Percentiles rank a stretch among this genome's conserved stretches.
phyloP scores from a whole-genome alignment of 208 protist species.

The Leishmania arabica region DNA sequence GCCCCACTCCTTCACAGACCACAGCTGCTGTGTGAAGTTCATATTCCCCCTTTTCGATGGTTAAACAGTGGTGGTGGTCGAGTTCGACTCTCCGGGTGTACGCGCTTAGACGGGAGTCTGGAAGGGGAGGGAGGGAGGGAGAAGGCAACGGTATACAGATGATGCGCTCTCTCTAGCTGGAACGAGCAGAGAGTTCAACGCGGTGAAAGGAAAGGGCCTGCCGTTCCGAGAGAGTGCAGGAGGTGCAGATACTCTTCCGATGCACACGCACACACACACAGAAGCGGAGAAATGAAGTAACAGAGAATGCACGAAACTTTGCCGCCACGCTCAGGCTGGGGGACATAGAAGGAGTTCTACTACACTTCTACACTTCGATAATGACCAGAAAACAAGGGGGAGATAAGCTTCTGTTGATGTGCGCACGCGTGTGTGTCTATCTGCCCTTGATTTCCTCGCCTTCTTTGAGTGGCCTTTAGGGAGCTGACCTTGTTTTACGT shows the following conservation, averaged over 20 bases:
- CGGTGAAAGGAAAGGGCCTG: background rate
- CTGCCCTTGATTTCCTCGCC: background rate
- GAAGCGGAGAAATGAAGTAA: background rate
- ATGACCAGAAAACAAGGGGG: background rate
- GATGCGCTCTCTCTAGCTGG: background rate
- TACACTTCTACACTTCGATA: background rate
- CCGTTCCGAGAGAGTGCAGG: background rate
- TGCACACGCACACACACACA: background rate
- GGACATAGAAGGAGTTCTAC: background rate
- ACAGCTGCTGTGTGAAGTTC: slow-evolving; percentile 69
- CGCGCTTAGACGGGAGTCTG: background rate
- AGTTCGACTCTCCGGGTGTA: background rate
- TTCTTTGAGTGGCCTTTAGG: background rate
- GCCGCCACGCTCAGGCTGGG: background rate
- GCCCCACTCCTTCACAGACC: slow-evolving; percentile 77
- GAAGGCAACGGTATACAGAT: background rate
- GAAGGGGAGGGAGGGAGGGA: too few relatives aligned
- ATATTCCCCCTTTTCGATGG: slow-evolving; percentile 14
- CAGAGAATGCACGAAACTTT: background rate
- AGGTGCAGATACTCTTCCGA: background rate
- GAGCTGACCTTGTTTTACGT: background rate
- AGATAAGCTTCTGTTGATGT: background rate
- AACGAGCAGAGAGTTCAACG: background rate
- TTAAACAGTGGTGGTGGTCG: background rate
- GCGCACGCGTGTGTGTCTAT: background rate